Conservation (phyloP, 345 rosid species). For the Gossypium raimondii region DNA sequence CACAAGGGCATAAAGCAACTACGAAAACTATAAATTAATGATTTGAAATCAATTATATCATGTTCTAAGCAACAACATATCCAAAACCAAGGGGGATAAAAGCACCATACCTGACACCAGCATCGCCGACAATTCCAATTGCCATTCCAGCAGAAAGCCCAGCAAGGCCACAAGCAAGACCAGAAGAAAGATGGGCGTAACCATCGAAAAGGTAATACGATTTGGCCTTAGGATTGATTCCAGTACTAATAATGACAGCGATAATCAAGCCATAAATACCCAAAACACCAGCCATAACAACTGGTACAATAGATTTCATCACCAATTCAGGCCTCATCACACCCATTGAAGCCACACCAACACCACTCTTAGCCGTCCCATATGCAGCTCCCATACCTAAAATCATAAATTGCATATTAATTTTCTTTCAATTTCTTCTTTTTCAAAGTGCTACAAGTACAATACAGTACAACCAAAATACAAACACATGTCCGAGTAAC, state of each 20-base stretch:
- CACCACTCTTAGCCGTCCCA: constrained; percentile 94
- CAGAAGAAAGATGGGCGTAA: constrained; percentile 71
- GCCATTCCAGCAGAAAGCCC: constrained; percentile 63
- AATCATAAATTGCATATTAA: neutral
- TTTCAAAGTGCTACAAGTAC: no score
- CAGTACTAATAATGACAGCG: constrained; percentile 85
- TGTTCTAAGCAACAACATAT: neutral
- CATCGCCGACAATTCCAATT: constrained; percentile 68
- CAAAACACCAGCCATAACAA: constrained; percentile 98
- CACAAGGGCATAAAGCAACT: neutral
- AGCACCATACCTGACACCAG: neutral
- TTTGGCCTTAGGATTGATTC: constrained; percentile 85
- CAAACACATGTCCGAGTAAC: no score
- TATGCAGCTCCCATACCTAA: constrained; percentile 96
- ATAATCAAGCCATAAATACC: constrained; percentile 92
- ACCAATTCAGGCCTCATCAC: constrained; percentile 96
- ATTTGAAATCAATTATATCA: neutral
- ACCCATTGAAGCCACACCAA: constrained; percentile 90
- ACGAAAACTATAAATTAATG: neutral
- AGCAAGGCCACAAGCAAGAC: constrained; percentile 93
- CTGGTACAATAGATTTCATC: constrained; percentile 92
- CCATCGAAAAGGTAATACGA: constrained; percentile 75
- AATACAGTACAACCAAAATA: no score
- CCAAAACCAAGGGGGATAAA: neutral
- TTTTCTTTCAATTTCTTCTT: no score